Evolutionary conservation across 176 grass and related monocot species (phyloP), one percentile per base, ranked within the genome.

Genomic region (Aegilops speltoides): DNA sequence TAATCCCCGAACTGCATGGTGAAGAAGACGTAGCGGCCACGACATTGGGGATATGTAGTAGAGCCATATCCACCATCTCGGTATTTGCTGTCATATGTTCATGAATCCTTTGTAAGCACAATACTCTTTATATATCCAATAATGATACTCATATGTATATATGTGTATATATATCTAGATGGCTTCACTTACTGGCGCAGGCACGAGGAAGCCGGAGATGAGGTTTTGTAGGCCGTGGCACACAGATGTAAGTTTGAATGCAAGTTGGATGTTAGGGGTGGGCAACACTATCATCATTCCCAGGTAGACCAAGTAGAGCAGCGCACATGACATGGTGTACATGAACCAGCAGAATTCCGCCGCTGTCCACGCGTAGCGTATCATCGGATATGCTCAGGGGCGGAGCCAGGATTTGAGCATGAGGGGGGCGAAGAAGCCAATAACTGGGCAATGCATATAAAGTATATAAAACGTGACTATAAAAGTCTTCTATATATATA

Each of bases 1-100:
- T 89, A 74, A 26, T 97, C 87, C 43, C 90, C 95, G n/a, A 91
- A 93, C 11, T 97, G 95, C 16, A 92, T 89, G 10, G 86, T 91
- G 70, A 97, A 91, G 31, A 97, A 89, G 34, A 87, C 84, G 81
- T 94, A 97, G 80, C 5, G 92, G 81, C 95, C 92, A 97, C 2
- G 88, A 82, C 41, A 91, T 17, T 8, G 92, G 92, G 37, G 79
- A 87, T 0, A 75, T 17, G 26, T 97, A 97, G 66, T 97, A 94
- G 28, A 94, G 7, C 95, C 90, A 97, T 84, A 93, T 81, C 95
- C 92, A 97, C 95, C 95, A 97, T 84, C 82, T 87, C 1, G 92
- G 95, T 77, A 97, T 94, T 97, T 89, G 81, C 92, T 97, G 90
- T 84, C 90, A 80, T 57, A 68, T 60, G 34, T 82, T n/a, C 33